phyloP scores from a whole-genome alignment of 2,329 filamentous ascomycete genomes.

The Leptographium galeiforme region DNA sequence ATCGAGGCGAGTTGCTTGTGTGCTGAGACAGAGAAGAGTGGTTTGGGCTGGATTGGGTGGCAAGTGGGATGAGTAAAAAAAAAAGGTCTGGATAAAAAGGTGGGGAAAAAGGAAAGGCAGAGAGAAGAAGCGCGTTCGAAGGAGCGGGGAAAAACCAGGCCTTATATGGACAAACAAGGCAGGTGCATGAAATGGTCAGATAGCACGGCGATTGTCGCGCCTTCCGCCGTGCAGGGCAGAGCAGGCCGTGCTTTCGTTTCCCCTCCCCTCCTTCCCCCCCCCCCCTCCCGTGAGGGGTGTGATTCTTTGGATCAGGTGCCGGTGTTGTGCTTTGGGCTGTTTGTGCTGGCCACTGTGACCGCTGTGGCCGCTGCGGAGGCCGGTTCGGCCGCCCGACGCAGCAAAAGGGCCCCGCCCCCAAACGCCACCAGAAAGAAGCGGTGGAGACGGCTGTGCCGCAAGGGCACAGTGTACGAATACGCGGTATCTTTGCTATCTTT shows the following conservation, averaged over 20 bases:
- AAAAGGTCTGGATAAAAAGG: neutral
- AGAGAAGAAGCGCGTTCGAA: neutral
- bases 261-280: too few relatives aligned
- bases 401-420: too few relatives aligned
- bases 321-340: too few relatives aligned
- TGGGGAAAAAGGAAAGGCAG: neutral
- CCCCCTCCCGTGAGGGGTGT: too few relatives aligned
- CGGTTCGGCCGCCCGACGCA: too few relatives aligned
- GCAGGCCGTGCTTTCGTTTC: too few relatives aligned
- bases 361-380: neutral
- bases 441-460: too few relatives aligned
- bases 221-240: neutral
- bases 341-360: neutral
- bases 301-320: too few relatives aligned
- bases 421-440: too few relatives aligned
- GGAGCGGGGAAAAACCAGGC: neutral
- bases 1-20: neutral
- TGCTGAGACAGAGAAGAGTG: neutral
- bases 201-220: neutral
- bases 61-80: neutral
- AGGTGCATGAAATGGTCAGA: neutral
- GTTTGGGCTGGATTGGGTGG: neutral
- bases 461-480: too few relatives aligned
- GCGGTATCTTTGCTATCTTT: too few relatives aligned
- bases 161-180: neutral